Percentiles rank a stretch among this genome's conserved stretches.
Conservation (phyloP, 1,284 basidiomycete species). For the Trametes hirsuta region DNA sequence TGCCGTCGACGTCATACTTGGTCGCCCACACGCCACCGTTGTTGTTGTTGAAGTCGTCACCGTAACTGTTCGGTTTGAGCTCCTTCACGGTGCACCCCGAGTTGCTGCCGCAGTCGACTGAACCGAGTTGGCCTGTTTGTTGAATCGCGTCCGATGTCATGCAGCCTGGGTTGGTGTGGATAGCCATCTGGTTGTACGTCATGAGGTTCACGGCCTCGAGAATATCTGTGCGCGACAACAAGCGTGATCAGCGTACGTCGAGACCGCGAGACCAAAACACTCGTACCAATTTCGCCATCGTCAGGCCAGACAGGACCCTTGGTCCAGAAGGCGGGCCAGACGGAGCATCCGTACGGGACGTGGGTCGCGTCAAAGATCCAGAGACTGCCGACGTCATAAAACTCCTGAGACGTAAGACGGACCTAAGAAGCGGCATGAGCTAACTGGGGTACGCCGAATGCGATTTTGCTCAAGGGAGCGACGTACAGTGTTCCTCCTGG, state of each 20-base stretch:
- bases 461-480: conserved; percentile 13
- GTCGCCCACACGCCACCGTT: conserved; percentile 77
- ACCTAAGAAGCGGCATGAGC: conserved; percentile 37
- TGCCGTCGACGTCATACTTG: conserved; percentile 63
- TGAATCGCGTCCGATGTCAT: conserved; percentile 32
- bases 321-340: conserved; percentile 50
- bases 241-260: neutral
- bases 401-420: conserved; percentile 54
- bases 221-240: conserved; percentile 28
- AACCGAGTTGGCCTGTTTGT: conserved; percentile 32
- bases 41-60: conserved; percentile 56
- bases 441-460: neutral
- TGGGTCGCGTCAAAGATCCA: conserved; percentile 52
- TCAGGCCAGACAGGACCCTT: conserved; percentile 48
- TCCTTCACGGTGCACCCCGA: conserved; percentile 68
- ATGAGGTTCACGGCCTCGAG: conserved; percentile 48
- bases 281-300: conserved; percentile 53
- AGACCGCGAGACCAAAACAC: neutral
- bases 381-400: conserved; percentile 50
- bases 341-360: conserved; percentile 64
- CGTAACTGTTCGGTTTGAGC: conserved; percentile 60
- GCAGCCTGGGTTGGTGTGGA: conserved; percentile 51
- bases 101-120: conserved; percentile 50
- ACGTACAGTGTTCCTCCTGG: conserved; percentile 61
- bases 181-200: conserved; percentile 59